Base-by-base conservation (phyloP, 176 grass and related monocot genomes). In the Aegilops speltoides region DNA sequence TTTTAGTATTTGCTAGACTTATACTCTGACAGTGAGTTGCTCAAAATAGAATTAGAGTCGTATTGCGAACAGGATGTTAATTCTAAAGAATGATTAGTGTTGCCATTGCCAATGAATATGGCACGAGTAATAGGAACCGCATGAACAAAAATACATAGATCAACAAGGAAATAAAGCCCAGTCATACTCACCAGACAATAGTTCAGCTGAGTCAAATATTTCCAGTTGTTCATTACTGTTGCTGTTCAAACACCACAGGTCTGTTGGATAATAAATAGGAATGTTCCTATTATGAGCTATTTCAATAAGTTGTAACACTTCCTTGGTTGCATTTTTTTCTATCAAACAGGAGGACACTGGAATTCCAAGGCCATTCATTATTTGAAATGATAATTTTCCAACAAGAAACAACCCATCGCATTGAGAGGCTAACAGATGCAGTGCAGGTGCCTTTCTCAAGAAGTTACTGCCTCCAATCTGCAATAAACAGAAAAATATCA, bases 391-490 rank as follows among this genome's bases (percentile, higher is more conserved):
- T 43, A 95, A 82, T 85, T 95, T 95, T 34, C 95, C 95, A 87
- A 93, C 73, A 90, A 98, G 87, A 61, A 93, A 86, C 43, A 98
- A 20, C 22, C 80, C 95, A 83, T 98, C 91, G 83, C 91, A 98
- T 76, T 80, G 77, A 89, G 83, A 93, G 85, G 91, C 87, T 81
- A 98, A 70, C 28, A 88, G 20, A 70, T 79, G 77, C 82, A 98
- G 90, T 69, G 91, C 93, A 29, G 80, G 66, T 77, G 89, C 80
- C 82, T 98, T 98, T 84, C 86, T 89, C 76, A 89, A 88, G 70
- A 95, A 95, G 66, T 95, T 93, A 78, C 88, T 87, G 28, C 95
- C 93, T 89, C 95, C 95, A 87, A 98, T 95, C 95, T 98, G 88
- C 84, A 89, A 87, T 74, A 91, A 85, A 52, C 48, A 81, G 65